A percentile compares a stretch with the other conserved stretches of the same genome.
phyloP scores from a whole-genome alignment of 305 asterid species.

The Rubia peregrina region DNA sequence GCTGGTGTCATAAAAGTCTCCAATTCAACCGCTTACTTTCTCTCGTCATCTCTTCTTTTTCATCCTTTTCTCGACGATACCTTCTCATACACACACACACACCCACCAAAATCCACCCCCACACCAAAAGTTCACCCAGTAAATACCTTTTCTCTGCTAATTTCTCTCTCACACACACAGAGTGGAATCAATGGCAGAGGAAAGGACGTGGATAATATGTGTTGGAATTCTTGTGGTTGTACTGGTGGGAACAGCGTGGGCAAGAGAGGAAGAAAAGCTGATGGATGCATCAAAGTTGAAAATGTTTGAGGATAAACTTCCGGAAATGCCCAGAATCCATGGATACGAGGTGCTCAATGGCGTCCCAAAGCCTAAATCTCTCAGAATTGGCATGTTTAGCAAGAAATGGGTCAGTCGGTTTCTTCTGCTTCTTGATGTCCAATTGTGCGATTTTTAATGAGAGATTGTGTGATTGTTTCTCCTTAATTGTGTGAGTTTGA shows the following conservation, averaged over 20 bases:
- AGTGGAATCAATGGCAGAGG: background rate
- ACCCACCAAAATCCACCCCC: too few relatives aligned
- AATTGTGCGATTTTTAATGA: background rate
- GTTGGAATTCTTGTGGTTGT: conserved; percentile 16
- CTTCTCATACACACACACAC: background rate
- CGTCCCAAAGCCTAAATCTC: conserved; percentile 26
- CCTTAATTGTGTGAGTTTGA: too few relatives aligned
- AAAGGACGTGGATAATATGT: conserved; percentile 14
- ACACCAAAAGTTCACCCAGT: background rate
- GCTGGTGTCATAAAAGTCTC: background rate
- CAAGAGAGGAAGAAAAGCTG: conserved; percentile 23
- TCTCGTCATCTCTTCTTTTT: background rate
- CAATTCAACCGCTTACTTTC: background rate
- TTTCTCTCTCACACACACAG: background rate
- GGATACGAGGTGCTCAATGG: conserved; percentile 40
- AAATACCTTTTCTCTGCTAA: too few relatives aligned
- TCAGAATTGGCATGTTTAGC: conserved; percentile 61
- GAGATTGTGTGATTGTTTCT: too few relatives aligned
- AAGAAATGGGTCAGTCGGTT: conserved; percentile 57
- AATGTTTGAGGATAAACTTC: conserved; percentile 66
- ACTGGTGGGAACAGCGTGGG: conserved; percentile 25
- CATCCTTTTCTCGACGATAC: background rate
- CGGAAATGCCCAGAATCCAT: conserved; percentile 61
- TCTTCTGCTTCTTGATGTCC: background rate
- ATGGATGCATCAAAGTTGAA: conserved; percentile 36